phyloP scores from a whole-genome alignment of 306 rosid species.

The Lagenaria siceraria region DNA sequence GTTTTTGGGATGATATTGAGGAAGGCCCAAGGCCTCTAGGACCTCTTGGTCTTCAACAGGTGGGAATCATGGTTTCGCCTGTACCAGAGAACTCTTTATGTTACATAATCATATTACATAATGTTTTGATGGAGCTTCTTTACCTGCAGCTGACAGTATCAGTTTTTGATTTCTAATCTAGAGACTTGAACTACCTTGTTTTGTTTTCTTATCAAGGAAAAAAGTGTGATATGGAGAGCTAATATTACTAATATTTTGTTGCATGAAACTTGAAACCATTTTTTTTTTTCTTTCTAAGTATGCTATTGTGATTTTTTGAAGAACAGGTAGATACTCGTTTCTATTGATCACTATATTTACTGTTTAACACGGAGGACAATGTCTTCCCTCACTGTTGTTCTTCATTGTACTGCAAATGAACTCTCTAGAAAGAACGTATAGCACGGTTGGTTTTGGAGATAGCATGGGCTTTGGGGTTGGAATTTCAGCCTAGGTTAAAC shows the following conservation, averaged over 20 bases:
- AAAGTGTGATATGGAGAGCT: neutral
- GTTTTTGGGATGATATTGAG: constrained; percentile 99
- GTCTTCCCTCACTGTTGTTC: neutral
- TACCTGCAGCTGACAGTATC: neutral
- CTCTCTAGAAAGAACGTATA: neutral
- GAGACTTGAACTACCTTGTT: neutral
- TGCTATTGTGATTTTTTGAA: neutral
- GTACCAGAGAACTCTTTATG: neutral
- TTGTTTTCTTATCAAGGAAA: neutral
- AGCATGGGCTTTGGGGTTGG: neutral
- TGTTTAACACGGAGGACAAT: neutral
- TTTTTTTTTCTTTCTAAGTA: neutral
- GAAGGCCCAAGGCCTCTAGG: constrained; percentile 91
- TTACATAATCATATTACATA: neutral
- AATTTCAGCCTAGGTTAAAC: neutral
- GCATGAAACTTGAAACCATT: neutral
- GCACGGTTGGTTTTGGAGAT: neutral
- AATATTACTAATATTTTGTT: neutral
- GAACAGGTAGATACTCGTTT: neutral
- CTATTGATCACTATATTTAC: neutral
- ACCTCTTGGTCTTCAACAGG: constrained; percentile 93
- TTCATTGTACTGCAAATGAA: neutral
- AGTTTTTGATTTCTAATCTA: neutral
- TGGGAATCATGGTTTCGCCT: constrained; percentile 11
- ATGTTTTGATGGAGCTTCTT: neutral